Conservation (phyloP, 2,329 filamentous ascomycete species). For the Penicillium sp. region DNA sequence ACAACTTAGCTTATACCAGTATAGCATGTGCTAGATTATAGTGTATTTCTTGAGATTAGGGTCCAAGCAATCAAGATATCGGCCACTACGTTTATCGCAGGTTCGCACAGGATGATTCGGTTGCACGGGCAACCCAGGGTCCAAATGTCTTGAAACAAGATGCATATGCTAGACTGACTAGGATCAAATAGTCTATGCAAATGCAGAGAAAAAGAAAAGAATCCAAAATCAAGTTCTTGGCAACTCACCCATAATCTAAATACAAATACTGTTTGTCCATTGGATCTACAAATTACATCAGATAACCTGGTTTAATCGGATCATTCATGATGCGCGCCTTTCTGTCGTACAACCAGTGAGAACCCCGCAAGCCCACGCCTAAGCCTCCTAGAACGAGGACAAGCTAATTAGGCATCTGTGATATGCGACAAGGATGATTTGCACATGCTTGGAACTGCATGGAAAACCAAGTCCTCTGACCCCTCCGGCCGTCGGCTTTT, state of each 20-base stretch:
- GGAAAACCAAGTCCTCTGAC: not conserved
- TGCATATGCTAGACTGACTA: constrained; percentile 1
- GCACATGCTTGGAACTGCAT: not conserved
- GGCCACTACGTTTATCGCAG: not conserved
- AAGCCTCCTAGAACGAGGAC: not conserved
- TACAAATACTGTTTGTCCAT: not conserved
- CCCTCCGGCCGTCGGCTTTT: constrained; percentile 13
- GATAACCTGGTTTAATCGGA: not conserved
- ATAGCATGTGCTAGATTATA: no score
- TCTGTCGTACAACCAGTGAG: constrained; percentile 12
- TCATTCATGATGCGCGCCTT: not conserved
- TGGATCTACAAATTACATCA: not conserved
- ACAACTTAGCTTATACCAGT: no score
- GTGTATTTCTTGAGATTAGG: no score
- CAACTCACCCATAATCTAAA: not conserved
- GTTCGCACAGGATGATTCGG: constrained; percentile 4
- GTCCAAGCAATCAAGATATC: not conserved
- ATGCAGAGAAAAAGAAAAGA: not conserved
- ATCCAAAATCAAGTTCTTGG: not conserved
- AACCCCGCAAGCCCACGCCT: constrained; percentile 1
- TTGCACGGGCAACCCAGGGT: constrained; percentile 17
- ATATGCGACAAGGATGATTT: not conserved
- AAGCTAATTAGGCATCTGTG: not conserved
- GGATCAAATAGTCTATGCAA: not conserved
- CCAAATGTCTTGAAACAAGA: constrained; percentile 2